Percentiles rank a stretch among this genome's conserved stretches.
Conservation (phyloP, 768 basidiomycete genomes). For the Amanita inopinata region DNA sequence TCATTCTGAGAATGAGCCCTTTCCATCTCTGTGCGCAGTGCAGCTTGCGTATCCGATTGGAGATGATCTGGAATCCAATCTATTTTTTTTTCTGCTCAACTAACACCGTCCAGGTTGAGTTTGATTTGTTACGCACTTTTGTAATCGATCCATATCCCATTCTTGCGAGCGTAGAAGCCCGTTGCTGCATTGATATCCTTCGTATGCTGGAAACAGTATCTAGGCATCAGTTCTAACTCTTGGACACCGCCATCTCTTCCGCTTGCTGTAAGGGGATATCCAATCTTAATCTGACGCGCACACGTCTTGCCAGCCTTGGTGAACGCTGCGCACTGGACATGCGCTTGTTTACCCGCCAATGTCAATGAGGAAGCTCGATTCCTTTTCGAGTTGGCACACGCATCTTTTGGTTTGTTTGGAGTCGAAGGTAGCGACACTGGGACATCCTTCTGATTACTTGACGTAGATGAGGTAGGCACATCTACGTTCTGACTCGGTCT, state of each 20-base stretch:
- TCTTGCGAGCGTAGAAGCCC: constrained; percentile 49
- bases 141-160: constrained; percentile 46
- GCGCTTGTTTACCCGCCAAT: constrained; percentile 12
- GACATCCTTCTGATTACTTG: neutral
- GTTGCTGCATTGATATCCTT: constrained; percentile 40
- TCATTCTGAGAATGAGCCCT: constrained; percentile 45
- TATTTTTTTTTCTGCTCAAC: constrained; percentile 18
- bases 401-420: constrained; percentile 7
- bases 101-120: constrained; percentile 1
- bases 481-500: neutral
- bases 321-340: constrained; percentile 49
- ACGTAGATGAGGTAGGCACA: neutral
- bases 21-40: constrained; percentile 38
- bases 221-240: constrained; percentile 20
- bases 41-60: constrained; percentile 46
- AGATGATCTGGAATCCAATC: constrained; percentile 68
- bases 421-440: constrained; percentile 15
- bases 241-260: constrained; percentile 23
- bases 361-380: constrained; percentile 9
- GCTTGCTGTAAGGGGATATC: constrained; percentile 16
- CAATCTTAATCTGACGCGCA: constrained; percentile 43
- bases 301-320: constrained; percentile 63
- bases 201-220: constrained; percentile 60
- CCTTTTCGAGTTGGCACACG: constrained; percentile 13
- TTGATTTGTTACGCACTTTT: constrained; percentile 29